Evolutionary conservation across 257 asterid species (phyloP), one percentile per base, ranked within the genome.

Genomic region (Verbascum thapsus): DNA sequence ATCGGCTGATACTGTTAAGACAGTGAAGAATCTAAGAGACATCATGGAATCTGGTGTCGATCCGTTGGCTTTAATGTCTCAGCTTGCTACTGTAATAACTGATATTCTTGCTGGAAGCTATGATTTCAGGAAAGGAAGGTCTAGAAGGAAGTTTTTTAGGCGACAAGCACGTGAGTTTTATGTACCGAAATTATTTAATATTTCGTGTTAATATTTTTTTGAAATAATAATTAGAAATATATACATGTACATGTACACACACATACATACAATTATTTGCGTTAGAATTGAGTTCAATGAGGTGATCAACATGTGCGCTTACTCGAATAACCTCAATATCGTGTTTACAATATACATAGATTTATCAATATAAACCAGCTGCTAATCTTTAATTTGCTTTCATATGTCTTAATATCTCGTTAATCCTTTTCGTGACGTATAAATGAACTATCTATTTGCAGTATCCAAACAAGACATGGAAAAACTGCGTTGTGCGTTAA

Each of bases 61-160:
- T 71, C 99, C 99, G 42, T 75, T 94, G 79, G 90, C 97, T 43
- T 78, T 94, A 71, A 87, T 94, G 96, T 94, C 99, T 3, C 99
- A 90, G 78, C 97, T 94, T 69, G 99, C 99, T 19, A 87, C 96
- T 0, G 87, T 86, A 66, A 90, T 94, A 67, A 94, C 97, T 41
- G 97, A 94, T 75, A 84, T 94, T 75, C 95, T 94, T 73, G 99
- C 96, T 60, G 96, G 97, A 64, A 90, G 95, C 76, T 87, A 80
- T 52, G 82, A 85, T 75, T 76, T 90, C 81, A 64, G 71, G 17
- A 87, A 78, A 76, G 78, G 68, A 40, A 76, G 81, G 62, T 62
- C 81, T 61, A 68, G 76, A 71, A 77, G 85, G 74, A 82, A 85
- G 64, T 85, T 85, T 75, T 85, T 85, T 39, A 54, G 72, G 72